These are phyloP conservation scores for Fragilaria crotonensis DNA, from an alignment of 108 stramenopile species.

Conservation along the genomic window DNA sequence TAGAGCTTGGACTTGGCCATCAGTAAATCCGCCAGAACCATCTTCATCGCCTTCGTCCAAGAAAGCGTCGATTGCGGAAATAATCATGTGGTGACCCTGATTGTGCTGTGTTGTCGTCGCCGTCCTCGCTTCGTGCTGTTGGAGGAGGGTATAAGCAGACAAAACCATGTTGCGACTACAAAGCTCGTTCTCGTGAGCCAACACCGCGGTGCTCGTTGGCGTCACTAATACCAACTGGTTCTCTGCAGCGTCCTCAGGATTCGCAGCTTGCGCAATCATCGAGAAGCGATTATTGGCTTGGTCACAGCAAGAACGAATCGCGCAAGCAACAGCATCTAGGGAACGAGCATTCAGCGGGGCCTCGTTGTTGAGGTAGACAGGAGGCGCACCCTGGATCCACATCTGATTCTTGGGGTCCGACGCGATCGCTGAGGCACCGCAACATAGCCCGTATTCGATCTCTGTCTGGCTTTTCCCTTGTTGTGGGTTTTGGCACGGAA, in stretches of 20 bases:
- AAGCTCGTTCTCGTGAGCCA: constrained; percentile 61
- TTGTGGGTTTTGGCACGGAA: constrained; percentile 3
- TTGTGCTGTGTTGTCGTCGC: constrained; percentile 34
- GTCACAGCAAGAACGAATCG: constrained; percentile 79
- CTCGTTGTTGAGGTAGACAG: constrained; percentile 82
- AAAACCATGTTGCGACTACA: constrained; percentile 82
- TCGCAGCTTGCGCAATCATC: constrained; percentile 47
- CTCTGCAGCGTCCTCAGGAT: constrained; percentile 16
- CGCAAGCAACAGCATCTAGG: constrained; percentile 78
- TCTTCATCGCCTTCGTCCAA: constrained; percentile 69
- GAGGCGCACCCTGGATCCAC: constrained; percentile 86
- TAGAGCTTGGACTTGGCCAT: constrained; percentile 70
- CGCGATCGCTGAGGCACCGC: constrained; percentile 36
- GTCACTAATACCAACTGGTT: constrained; percentile 4
- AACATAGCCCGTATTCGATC: constrained; percentile 40
- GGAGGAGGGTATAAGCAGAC: constrained; percentile 63
- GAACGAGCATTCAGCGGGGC: constrained; percentile 67
- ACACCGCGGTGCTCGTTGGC: not conserved
- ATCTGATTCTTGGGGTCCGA: constrained; percentile 70
- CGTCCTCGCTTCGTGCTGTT: constrained; percentile 52
- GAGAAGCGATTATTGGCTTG: constrained; percentile 72
- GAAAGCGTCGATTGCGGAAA: constrained; percentile 79
- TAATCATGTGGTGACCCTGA: constrained; percentile 67
- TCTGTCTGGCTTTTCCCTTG: constrained; percentile 24
- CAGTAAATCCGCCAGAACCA: constrained; percentile 61